Conservation (phyloP, 345 rosid genomes). For the Syzygium jambos region DNA sequence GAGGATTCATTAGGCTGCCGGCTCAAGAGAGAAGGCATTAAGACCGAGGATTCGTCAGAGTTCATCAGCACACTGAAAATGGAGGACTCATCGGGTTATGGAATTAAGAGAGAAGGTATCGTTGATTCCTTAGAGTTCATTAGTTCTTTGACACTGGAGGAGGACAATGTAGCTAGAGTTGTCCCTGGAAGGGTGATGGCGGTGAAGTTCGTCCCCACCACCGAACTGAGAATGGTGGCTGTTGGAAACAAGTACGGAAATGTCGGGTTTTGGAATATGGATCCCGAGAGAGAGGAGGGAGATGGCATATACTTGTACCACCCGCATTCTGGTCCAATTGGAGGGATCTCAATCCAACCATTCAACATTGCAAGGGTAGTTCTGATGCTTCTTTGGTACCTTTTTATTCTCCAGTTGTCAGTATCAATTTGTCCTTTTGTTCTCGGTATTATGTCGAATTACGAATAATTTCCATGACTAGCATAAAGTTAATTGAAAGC, state of each 20-base stretch:
- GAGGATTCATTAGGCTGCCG: background rate
- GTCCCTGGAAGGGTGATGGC: slow-evolving; percentile 44
- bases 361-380: slow-evolving; percentile 54
- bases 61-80: background rate
- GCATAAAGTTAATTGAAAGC: background rate
- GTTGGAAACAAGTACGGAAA: slow-evolving; percentile 65
- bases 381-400: background rate
- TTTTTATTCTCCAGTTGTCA: too few relatives aligned
- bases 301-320: slow-evolving; percentile 51
- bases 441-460: background rate
- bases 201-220: slow-evolving; percentile 54
- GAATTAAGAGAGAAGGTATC: slow-evolving; percentile 13
- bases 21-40: background rate
- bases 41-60: background rate
- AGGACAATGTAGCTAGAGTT: slow-evolving; percentile 55
- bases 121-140: slow-evolving; percentile 18
- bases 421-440: background rate
- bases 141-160: slow-evolving; percentile 37
- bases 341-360: slow-evolving; percentile 54
- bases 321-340: slow-evolving; percentile 49
- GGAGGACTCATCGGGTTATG: background rate
- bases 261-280: slow-evolving; percentile 71
- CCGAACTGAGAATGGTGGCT: slow-evolving; percentile 48
- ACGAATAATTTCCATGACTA: background rate
- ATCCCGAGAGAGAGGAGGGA: slow-evolving; percentile 20